Evolutionary conservation across 2,329 filamentous ascomycete genomes (phyloP), one percentile per base, ranked within the genome.

Genomic region (Cyphellophora attinorum): DNA sequence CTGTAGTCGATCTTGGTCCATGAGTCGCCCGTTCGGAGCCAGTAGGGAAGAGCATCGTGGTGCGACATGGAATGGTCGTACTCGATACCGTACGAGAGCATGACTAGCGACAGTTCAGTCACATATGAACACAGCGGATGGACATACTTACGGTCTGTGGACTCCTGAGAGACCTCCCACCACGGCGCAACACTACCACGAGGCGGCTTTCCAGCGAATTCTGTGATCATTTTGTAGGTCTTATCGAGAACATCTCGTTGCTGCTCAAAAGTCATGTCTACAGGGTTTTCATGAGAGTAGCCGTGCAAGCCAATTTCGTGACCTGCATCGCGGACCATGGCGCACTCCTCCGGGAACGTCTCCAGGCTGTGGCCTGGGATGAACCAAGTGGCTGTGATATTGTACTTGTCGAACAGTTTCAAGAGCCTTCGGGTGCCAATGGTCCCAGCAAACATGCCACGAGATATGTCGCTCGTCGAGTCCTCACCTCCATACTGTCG

Each of bases 211-310:
- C 47, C 47, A 37, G 71, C 73, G 55, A 88, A 88, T 0, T 83
- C 75, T 0, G 76, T 83, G 17, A 89, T 65, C 60, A 85, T 65
- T 15, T 68, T 69, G 57, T 77, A 85, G 2, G 80, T 84, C 60
- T 86, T 85, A 51, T 85, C 81, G 12, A 89, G 68, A 11, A 88
- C 77, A 38, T 82, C 79, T 11, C 70, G 70, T 54, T 88, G 81
- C 58, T 88, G 82, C 51, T 85, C 80, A 2, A 81, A 53, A 0
- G 69, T 80, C 79, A 85, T 83, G 37, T 77, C 72, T 1, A 65
- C 66, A 0, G 81, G 79, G 47, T 85, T 85, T 52, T 85, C 81
- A 49, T 85, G 80, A 0, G 70, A 76, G 57, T 85, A 85, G 4
- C 79, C 81, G 43, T 85, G 81, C 5, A 81, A 64, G 2, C 77